Conservation (phyloP, 1,139 yeast genomes). For the Yamadazyma sp. region DNA sequence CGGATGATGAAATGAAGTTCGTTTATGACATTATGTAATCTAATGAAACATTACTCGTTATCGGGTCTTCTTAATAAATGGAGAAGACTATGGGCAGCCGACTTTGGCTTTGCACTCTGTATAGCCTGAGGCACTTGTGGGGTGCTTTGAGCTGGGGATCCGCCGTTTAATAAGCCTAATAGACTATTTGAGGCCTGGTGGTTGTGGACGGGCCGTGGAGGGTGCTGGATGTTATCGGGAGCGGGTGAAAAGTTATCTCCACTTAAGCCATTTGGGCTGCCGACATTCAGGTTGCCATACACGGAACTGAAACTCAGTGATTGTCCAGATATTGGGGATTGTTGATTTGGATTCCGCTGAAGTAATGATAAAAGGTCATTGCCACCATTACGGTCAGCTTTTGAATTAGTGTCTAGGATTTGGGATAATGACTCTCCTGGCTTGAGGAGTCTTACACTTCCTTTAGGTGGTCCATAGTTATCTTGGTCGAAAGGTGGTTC, state of each 20-base stretch:
- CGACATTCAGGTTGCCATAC: neutral
- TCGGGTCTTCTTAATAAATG: slow-evolving; percentile 12
- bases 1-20: too few relatives aligned
- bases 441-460: slow-evolving; percentile 26
- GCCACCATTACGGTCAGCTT: slow-evolving; percentile 6
- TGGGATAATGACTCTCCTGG: slow-evolving; percentile 29
- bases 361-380: slow-evolving; percentile 19
- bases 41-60: slow-evolving; percentile 3
- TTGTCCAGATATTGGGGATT: neutral
- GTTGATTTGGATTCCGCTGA: slow-evolving; percentile 11
- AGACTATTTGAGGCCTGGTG: slow-evolving; percentile 8
- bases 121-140: slow-evolving; percentile 3
- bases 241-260: neutral
- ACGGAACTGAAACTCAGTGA: slow-evolving; percentile 1
- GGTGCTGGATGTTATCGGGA: neutral
- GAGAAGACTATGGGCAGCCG: slow-evolving; percentile 17
- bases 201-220: neutral
- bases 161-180: slow-evolving; percentile 9
- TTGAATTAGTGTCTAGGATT: slow-evolving; percentile 7
- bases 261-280: neutral
- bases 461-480: slow-evolving; percentile 16
- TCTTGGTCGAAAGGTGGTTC: neutral
- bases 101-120: slow-evolving; percentile 2
- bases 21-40: slow-evolving; percentile 2
- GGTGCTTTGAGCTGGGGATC: slow-evolving; percentile 7